Conservation (phyloP, 2,329 filamentous ascomycete species). For the Cladophialophora yegresii region DNA sequence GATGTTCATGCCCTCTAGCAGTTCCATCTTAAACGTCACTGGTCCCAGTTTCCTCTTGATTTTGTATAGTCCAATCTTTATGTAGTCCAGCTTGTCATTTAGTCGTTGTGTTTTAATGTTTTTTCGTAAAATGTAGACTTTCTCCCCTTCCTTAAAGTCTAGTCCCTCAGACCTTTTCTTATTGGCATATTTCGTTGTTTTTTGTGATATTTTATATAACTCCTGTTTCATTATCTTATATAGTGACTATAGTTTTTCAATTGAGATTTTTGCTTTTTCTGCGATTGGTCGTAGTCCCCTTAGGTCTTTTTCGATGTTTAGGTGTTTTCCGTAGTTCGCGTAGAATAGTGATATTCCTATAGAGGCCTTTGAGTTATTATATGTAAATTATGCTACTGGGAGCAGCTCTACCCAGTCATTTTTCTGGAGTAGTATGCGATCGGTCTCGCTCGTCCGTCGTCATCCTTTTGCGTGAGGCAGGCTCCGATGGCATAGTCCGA, state of each 20-base stretch:
- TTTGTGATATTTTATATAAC: background rate
- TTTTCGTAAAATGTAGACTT: background rate
- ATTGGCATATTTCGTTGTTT: background rate
- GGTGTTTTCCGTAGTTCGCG: slow-evolving; percentile 13
- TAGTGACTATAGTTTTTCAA: background rate
- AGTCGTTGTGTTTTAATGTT: background rate
- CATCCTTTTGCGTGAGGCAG: slow-evolving; percentile 16
- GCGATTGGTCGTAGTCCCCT: background rate
- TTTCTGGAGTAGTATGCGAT: slow-evolving; percentile 17
- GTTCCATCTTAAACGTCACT: background rate
- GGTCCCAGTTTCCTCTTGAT: background rate
- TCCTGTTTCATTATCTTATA: background rate
- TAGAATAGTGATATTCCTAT: slow-evolving; percentile 17
- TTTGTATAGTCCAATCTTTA: background rate
- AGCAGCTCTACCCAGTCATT: background rate
- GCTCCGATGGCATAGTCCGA: slow-evolving; percentile 23
- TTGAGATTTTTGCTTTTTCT: background rate
- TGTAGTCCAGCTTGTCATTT: background rate
- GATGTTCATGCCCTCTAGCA: background rate
- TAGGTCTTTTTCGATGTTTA: background rate
- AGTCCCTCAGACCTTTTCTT: slow-evolving; percentile 4
- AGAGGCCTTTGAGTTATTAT: background rate
- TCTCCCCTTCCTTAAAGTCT: background rate
- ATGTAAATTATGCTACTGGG: background rate
- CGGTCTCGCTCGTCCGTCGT: slow-evolving; percentile 13